These are phyloP conservation scores for Didymella exigua DNA, from an alignment of 2,329 filamentous ascomycete genomes.

Conservation along the genomic window DNA sequence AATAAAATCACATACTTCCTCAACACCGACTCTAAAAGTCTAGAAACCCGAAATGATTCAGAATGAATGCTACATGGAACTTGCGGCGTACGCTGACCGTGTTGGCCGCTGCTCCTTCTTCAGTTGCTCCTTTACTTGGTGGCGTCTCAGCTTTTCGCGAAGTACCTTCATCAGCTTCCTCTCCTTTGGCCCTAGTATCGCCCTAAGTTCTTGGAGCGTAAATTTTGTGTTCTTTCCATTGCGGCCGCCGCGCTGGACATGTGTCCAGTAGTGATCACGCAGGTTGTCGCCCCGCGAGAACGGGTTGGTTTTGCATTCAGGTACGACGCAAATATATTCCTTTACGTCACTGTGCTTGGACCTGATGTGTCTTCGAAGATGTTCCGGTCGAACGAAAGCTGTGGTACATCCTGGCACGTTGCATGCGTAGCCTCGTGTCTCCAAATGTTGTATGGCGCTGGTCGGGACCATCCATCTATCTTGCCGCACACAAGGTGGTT, in stretches of 20 bases:
- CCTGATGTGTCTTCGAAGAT: slow-evolving; percentile 30
- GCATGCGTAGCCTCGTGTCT: slow-evolving; percentile 20
- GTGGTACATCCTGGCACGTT: slow-evolving; percentile 2
- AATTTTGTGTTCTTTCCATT: slow-evolving; percentile 28
- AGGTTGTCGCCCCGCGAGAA: slow-evolving; percentile 35
- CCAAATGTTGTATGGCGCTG: slow-evolving; percentile 2
- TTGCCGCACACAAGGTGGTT: slow-evolving; percentile 18
- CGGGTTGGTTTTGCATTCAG: slow-evolving; percentile 9
- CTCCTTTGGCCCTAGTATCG: slow-evolving; percentile 25
- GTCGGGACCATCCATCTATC: slow-evolving; percentile 18
- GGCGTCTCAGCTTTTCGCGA: slow-evolving; percentile 13
- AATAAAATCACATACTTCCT: neutral
- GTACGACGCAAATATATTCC: slow-evolving; percentile 21
- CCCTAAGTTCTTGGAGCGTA: slow-evolving; percentile 20
- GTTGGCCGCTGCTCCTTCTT: neutral
- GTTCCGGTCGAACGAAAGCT: slow-evolving; percentile 27
- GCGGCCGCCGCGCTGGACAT: slow-evolving; percentile 25
- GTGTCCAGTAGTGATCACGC: slow-evolving; percentile 35
- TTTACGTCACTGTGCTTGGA: slow-evolving; percentile 21
- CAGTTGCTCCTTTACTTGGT: slow-evolving; percentile 1
- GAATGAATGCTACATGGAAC: neutral
- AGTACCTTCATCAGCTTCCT: slow-evolving; percentile 20
- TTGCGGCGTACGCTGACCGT: neutral
- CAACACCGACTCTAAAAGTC: neutral
- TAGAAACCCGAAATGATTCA: neutral